phyloP scores from a whole-genome alignment of 257 asterid genomes.

The Solanum tacnaense region DNA sequence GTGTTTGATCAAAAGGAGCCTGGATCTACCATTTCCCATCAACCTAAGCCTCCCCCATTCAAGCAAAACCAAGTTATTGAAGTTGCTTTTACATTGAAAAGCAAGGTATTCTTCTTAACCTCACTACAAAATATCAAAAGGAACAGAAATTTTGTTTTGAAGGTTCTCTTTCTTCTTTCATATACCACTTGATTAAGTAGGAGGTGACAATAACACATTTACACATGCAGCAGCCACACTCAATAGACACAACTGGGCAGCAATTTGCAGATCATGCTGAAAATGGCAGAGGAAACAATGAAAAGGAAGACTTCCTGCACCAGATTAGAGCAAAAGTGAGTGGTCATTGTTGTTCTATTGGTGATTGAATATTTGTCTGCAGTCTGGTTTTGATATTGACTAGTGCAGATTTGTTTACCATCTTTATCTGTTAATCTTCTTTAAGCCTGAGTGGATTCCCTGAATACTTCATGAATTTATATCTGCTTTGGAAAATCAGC shows the following conservation, averaged over 20 bases:
- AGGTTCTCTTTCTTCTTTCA: not conserved
- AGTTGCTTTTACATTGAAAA: slow-evolving; percentile 23
- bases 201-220: slow-evolving; percentile 1
- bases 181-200: not conserved
- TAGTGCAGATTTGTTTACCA: not conserved
- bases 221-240: slow-evolving; percentile 29
- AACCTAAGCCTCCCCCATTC: slow-evolving; percentile 67
- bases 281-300: slow-evolving; percentile 29
- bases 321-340: slow-evolving; percentile 92
- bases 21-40: slow-evolving; percentile 45
- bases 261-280: slow-evolving; percentile 22
- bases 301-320: slow-evolving; percentile 73
- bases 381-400: not conserved
- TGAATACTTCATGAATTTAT: not conserved
- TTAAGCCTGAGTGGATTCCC: not conserved
- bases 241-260: slow-evolving; percentile 24
- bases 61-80: slow-evolving; percentile 35
- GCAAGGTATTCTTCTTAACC: slow-evolving; percentile 35
- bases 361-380: not conserved
- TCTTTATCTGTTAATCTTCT: not conserved
- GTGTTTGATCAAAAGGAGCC: slow-evolving; percentile 28
- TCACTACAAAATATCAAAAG: not conserved
- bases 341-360: not conserved
- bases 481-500: not conserved
- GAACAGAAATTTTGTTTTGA: not conserved